These are phyloP conservation scores for Klebsormidium nitens DNA, from an alignment of 139 green algal genomes.

Conservation along the genomic window DNA sequence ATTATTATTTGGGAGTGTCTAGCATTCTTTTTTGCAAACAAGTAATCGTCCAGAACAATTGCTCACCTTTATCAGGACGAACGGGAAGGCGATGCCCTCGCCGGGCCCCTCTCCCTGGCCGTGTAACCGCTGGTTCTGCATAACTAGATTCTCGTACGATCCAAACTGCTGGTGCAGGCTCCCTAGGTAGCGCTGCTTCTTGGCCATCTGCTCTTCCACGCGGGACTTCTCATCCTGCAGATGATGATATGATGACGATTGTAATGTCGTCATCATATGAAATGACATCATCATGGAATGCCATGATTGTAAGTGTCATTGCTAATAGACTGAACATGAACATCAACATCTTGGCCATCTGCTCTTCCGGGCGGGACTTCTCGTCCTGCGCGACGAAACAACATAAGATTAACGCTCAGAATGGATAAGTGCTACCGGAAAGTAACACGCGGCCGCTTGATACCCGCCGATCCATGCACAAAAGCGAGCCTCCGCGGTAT, in stretches of 20 bases:
- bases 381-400: not conserved
- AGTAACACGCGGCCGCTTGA: no score
- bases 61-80: conserved; percentile 76
- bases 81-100: conserved; percentile 69
- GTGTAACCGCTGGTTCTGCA: conserved; percentile 10
- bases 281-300: no score
- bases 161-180: conserved; percentile 64
- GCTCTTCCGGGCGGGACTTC: not conserved
- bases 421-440: no score
- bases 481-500: no score
- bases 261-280: no score
- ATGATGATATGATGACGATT: no score
- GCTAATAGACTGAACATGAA: conserved; percentile 59
- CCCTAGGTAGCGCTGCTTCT: conserved; percentile 44
- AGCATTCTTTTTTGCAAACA: no score
- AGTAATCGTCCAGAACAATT: no score
- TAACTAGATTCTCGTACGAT: conserved; percentile 36
- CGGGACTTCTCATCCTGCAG: conserved; percentile 6
- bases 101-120: not conserved
- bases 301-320: no score
- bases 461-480: no score
- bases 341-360: conserved; percentile 32
- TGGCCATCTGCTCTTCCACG: conserved; percentile 10
- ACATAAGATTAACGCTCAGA: no score
- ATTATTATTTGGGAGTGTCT: no score